Evolutionary conservation across 2,329 filamentous ascomycete species (phyloP), one percentile per base, ranked within the genome.

Genomic region (Scleromitrula shiraiana): DNA sequence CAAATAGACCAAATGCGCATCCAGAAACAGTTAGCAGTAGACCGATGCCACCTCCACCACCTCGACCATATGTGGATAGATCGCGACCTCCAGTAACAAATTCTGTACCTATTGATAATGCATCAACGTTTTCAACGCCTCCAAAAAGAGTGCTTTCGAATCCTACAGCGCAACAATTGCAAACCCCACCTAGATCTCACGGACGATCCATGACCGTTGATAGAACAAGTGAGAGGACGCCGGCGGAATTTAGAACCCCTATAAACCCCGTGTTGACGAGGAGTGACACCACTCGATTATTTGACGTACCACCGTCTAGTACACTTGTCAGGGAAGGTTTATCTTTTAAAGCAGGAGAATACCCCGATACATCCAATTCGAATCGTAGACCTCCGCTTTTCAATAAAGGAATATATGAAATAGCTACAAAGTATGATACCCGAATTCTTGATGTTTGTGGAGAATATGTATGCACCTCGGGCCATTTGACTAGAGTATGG

Each of bases 401-500:
- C 57, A 84, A 82, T 57, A 75, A 81, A 35, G 83, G 85, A 0
- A 76, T 78, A n/a, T 76, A 75, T 43, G 85, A 91, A 54, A 90
- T 98, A 49, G 68, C 76, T 24, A 90, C 86, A 3, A 89, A 88
- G 58, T 93, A 95, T 57, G 93, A 97, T 54, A 86, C 88, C 5
- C 82, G 88, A 35, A 72, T 89, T 24, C 82, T 96, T 62, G 90
- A 93, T 53, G 82, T 95, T 2, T 96, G 88, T 62, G 93, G 93
- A 7, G 83, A 90, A 54, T 82, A 85, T 56, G 81, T 93, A 7
- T 95, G 88, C 63, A 91, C 90, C 0, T 88, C 85, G 14, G 93
- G 91, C 5, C 84, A 86, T 54, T 74, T 93, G 53, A 97, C 91
- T 1, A 79, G 88, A 52, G 87, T 90, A 0, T 98, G 93, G 90